Evolutionary conservation across 169 alveolate genomes (phyloP), one percentile per base, ranked within the genome.

Genomic region (Eimeria nieschulzi): DNA sequence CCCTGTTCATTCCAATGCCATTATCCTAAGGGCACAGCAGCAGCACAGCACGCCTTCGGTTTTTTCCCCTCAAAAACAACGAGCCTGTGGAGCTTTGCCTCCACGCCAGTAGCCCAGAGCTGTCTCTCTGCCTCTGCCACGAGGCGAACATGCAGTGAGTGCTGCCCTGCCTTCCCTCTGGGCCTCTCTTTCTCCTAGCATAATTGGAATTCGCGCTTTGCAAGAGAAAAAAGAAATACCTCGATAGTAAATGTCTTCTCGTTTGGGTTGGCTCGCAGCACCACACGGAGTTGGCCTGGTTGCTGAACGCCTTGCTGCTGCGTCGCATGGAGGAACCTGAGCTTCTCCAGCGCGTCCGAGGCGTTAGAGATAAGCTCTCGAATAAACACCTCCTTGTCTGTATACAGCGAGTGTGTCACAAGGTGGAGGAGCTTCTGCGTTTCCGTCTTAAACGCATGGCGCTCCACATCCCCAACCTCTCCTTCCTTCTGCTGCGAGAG

Each of bases 1-100:
- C 98, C 96, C 97, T 98, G 91, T 99, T 98, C 99, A 99, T 99
- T 92, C 99, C 99, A 92, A 99, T 98, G 92, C 99, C 99, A 63
- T 99, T 97, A 93, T 99, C 99, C 96, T 97, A 97, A 72, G 21
- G 26, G 46, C 23, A 72, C 56, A 71, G 80, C 80, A 25, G 80
- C 55, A 71, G 80, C 55, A 71, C 21, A 23, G 54, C 51, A 23
- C 51, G 12, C 39, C 46, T 33, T 33, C 46, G 0, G 0, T 3
- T 33, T 33, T 33, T 33, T 0, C 46, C 3, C 46, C 46, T 33
- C 46, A 33, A 33, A 3, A 33, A 3, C 46, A 33, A 33, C 0
- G 46, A 1, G 46, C 46, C 46, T 33, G 46, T 33, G 46, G 3
- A 33, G 46, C 46, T 33, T 3, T 0, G 46, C 0, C 46, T 33